Evolutionary conservation across 495 filamentous ascomycete genomes (phyloP).

Genomic region (Trichocladium uniseriatum): DNA sequence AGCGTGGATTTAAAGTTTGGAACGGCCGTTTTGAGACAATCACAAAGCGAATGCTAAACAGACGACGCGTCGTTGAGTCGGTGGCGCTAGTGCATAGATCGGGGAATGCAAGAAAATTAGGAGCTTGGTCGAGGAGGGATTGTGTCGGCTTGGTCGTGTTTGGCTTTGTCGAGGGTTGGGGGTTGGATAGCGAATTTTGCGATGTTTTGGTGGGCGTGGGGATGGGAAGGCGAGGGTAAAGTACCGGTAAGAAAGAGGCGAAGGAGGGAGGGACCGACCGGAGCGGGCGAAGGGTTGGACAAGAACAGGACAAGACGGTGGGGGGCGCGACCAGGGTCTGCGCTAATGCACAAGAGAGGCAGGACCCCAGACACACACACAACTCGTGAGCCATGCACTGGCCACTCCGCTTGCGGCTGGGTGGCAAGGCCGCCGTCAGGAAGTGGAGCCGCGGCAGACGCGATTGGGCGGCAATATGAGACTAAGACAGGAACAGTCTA

Average conservation of each 20-base stretch:
- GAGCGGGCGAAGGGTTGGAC: constrained; percentile 33
- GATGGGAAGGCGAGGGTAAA: constrained; percentile 21
- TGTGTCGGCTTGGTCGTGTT: constrained; percentile 6
- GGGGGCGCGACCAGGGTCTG: constrained; percentile 28
- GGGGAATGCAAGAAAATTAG: not conserved
- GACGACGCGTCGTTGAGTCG: not conserved
- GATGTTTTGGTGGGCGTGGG: constrained; percentile 20
- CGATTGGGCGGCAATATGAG: constrained; percentile 18
- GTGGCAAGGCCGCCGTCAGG: constrained; percentile 26
- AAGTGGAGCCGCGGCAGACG: constrained; percentile 8
- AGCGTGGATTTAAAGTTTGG: not conserved
- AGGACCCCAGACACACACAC: constrained; percentile 27
- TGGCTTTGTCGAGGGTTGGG: not conserved
- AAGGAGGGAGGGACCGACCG: constrained; percentile 30
- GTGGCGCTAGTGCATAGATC: not conserved
- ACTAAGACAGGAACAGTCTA: constrained; percentile 15
- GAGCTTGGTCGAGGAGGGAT: not conserved
- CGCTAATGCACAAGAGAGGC: constrained; percentile 31
- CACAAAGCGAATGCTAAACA: not conserved
- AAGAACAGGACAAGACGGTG: constrained; percentile 13
- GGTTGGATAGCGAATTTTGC: constrained; percentile 13
- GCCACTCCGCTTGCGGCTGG: constrained; percentile 22
- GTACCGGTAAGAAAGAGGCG: constrained; percentile 23
- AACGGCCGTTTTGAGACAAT: not conserved
- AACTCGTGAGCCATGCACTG: constrained; percentile 28